Conservation (phyloP, 1,284 basidiomycete species). For the Ganoderma sinense region DNA sequence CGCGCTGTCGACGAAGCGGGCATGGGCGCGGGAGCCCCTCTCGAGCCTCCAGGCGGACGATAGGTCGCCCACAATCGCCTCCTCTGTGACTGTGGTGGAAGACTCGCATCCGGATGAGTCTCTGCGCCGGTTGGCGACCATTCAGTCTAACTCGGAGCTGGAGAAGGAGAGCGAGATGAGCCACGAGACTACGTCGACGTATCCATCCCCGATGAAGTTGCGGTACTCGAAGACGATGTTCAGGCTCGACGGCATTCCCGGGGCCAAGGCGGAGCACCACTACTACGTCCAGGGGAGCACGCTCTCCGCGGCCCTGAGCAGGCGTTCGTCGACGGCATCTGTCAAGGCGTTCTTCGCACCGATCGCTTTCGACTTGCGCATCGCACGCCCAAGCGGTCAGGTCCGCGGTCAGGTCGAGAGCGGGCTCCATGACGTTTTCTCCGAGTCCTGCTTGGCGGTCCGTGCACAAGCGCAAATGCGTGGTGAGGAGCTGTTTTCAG, state of each 20-base stretch:
- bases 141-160: slow-evolving; percentile 68
- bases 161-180: slow-evolving; percentile 37
- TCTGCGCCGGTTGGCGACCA: slow-evolving; percentile 52
- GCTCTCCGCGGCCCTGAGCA: slow-evolving; percentile 46
- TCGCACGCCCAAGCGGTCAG: slow-evolving; percentile 72
- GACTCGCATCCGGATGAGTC: slow-evolving; percentile 21
- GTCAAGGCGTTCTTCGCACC: slow-evolving; percentile 63
- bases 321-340: slow-evolving; percentile 65
- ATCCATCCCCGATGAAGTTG: slow-evolving; percentile 14
- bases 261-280: slow-evolving; percentile 29
- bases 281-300: slow-evolving; percentile 17
- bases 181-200: background rate
- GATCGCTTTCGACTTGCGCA: slow-evolving; percentile 53
- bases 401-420: slow-evolving; percentile 75
- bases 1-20: slow-evolving; percentile 44
- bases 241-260: slow-evolving; percentile 33
- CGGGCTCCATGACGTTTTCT: slow-evolving; percentile 73
- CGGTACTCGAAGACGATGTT: slow-evolving; percentile 33
- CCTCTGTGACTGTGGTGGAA: slow-evolving; percentile 18
- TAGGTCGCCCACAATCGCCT: slow-evolving; percentile 24
- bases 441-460: slow-evolving; percentile 66
- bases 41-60: slow-evolving; percentile 58
- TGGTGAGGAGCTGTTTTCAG: slow-evolving; percentile 70
- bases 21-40: slow-evolving; percentile 66
- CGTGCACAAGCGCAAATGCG: slow-evolving; percentile 63